phyloP scores from a whole-genome alignment of 2,329 filamentous ascomycete genomes.

The Alternaria arborescens region DNA sequence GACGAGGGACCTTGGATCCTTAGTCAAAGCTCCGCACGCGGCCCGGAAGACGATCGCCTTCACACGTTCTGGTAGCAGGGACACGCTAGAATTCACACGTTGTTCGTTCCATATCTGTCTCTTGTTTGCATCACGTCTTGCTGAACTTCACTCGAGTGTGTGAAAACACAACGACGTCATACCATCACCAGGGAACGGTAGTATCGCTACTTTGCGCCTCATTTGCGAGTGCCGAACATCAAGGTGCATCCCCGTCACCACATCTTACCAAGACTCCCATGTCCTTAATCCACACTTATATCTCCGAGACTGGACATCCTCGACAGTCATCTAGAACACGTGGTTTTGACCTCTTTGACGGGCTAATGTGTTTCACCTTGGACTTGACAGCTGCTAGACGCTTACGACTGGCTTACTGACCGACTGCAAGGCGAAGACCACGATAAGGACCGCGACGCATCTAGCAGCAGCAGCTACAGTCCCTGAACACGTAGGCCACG shows the following conservation, averaged over 20 bases:
- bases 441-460: conserved; percentile 7
- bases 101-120: conserved; percentile 3
- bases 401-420: not conserved
- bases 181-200: not conserved
- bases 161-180: conserved; percentile 16
- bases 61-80: conserved; percentile 8
- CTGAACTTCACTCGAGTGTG: not conserved
- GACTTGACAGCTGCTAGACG: not conserved
- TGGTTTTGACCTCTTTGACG: not conserved
- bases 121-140: not conserved
- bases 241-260: conserved; percentile 7
- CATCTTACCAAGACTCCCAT: not conserved
- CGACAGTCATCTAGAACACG: not conserved
- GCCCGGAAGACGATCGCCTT: conserved; percentile 16
- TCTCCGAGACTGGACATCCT: not conserved
- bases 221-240: conserved; percentile 11
- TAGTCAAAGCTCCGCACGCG: conserved; percentile 25
- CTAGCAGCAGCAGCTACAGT: not conserved
- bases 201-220: conserved; percentile 8
- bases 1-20: conserved; percentile 19
- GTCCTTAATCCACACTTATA: not conserved
- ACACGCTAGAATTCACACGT: conserved; percentile 10
- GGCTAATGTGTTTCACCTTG: conserved; percentile 3
- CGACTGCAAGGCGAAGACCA: not conserved
- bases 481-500: conserved; percentile 3